Evolutionary conservation across 164 flowering plant genomes (phyloP), one percentile per base, ranked within the genome.

Genomic region (Magnolia sinica): DNA sequence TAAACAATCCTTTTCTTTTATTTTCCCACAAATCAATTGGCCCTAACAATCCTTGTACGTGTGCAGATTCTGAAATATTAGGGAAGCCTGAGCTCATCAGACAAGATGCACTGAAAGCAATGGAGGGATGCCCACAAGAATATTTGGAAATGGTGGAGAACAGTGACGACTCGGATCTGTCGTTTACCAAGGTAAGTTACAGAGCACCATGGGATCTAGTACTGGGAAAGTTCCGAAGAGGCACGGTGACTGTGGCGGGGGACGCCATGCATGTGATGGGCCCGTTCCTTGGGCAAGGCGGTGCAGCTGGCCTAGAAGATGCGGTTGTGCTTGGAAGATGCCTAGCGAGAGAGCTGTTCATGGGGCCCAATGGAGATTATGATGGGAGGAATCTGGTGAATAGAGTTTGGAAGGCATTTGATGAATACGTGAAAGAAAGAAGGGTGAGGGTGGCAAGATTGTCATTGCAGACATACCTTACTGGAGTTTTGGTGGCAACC

Each of bases 211-310:
- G 83, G 86, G 81, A 82, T 7, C 71, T 83, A 11, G 61, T 78
- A 19, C 16, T 71, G 7, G 77, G 78, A 70, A 76, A 4, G 22
- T 83, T 78, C 58, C 59, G 76, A 0, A 82, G 76, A 70, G 86
- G 83, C 22, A 76, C 82, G 8, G 77, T 82, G 13, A 77, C 78
- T 16, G 78, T 83, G 11, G 84, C 86, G 4, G 86, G 87, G n/a
- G 87, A 85, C 74, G 83, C 87, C 70, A 79, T 83, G 87, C 86
- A 85, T 73, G 83, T 78, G 0, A 83, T 83, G 86, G 87, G 86
- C 9, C 87, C 87, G 9, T 85, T 78, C 68, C 72, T 83, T 1
- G 84, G 84, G 24, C 87, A 85, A 65, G 87, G 87, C 49, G 84
- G 86, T 1, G 76, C 86, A 1, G 75, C 83, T 9, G 86, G 71